These are phyloP conservation scores for Spathaspora sp. DNA, from an alignment of 1,139 yeast genomes.

Conservation along the genomic window DNA sequence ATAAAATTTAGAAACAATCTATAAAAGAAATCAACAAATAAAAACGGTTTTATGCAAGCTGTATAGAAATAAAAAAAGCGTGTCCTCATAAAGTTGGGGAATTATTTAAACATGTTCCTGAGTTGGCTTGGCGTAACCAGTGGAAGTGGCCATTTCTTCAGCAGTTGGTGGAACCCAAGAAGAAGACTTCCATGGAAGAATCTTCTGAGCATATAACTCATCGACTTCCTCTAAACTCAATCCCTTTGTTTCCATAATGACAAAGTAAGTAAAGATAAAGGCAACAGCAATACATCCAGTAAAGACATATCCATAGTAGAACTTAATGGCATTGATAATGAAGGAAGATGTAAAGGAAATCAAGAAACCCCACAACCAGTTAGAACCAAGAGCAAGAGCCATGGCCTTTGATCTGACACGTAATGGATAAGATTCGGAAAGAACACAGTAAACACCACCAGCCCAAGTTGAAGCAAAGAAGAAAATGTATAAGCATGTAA, in stretches of 20 bases:
- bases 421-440: slow-evolving; percentile 76
- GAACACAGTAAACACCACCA: slow-evolving; percentile 74
- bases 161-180: slow-evolving; percentile 42
- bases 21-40: neutral
- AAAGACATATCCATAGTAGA: slow-evolving; percentile 71
- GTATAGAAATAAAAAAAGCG: neutral
- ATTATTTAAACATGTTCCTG: slow-evolving; percentile 18
- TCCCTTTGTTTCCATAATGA: slow-evolving; percentile 67
- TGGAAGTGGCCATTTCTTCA: slow-evolving; percentile 29
- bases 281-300: slow-evolving; percentile 65
- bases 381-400: slow-evolving; percentile 71
- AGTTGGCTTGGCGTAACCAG: slow-evolving; percentile 31
- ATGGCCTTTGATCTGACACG: slow-evolving; percentile 79
- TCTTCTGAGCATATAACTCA: slow-evolving; percentile 51
- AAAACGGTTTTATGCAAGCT: neutral
- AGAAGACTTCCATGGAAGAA: slow-evolving; percentile 47
- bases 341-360: slow-evolving; percentile 75
- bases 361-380: slow-evolving; percentile 79
- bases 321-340: slow-evolving; percentile 47
- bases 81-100: neutral
- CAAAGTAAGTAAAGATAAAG: slow-evolving; percentile 52
- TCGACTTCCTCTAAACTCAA: slow-evolving; percentile 68
- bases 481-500: slow-evolving; percentile 75
- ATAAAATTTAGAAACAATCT: slow-evolving; percentile 3
- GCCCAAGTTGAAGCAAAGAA: slow-evolving; percentile 88